Percentiles rank a stretch among this genome's conserved stretches.
These are phyloP conservation scores for Macrocystidia cucumis DNA, from an alignment of 1,284 basidiomycete species.

Conservation along the genomic window DNA sequence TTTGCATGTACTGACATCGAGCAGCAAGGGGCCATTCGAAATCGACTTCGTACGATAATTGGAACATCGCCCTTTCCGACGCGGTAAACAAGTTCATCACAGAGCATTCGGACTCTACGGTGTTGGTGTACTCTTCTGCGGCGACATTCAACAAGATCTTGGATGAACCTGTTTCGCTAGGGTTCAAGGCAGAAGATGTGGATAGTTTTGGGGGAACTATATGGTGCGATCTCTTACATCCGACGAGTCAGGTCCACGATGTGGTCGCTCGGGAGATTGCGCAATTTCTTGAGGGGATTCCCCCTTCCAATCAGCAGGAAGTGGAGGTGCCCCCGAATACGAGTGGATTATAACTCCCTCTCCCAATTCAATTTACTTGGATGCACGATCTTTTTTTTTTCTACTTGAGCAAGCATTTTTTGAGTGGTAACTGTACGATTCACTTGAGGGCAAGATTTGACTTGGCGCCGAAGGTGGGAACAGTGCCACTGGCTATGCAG, in stretches of 20 bases:
- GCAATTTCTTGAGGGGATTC: constrained; percentile 23
- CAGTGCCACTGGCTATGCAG: too few species aligned
- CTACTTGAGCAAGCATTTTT: too few species aligned
- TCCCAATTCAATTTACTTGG: too few species aligned
- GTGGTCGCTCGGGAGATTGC: constrained; percentile 30
- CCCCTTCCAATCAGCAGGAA: too few species aligned
- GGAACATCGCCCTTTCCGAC: constrained; percentile 35
- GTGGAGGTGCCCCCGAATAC: too few species aligned
- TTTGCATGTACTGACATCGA: constrained; percentile 7
- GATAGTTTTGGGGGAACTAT: constrained; percentile 27
- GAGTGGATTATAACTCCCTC: too few species aligned
- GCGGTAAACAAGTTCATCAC: constrained; percentile 26
- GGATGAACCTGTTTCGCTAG: constrained; percentile 33
- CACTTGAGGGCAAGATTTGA: too few species aligned
- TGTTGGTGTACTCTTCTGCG: constrained; percentile 42
- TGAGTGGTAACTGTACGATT: too few species aligned
- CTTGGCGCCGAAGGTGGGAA: too few species aligned
- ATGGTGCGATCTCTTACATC: constrained; percentile 47
- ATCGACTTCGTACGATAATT: constrained; percentile 20
- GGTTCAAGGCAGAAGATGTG: constrained; percentile 27
- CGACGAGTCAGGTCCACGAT: constrained; percentile 36
- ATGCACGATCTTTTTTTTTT: too few species aligned
- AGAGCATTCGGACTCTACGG: constrained; percentile 33
- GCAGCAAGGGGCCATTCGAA: background rate
- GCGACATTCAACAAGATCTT: constrained; percentile 38